Base-by-base conservation (phyloP, 192 early-diverging fungal genomes). In the Globomyces pollinis-pini region DNA sequence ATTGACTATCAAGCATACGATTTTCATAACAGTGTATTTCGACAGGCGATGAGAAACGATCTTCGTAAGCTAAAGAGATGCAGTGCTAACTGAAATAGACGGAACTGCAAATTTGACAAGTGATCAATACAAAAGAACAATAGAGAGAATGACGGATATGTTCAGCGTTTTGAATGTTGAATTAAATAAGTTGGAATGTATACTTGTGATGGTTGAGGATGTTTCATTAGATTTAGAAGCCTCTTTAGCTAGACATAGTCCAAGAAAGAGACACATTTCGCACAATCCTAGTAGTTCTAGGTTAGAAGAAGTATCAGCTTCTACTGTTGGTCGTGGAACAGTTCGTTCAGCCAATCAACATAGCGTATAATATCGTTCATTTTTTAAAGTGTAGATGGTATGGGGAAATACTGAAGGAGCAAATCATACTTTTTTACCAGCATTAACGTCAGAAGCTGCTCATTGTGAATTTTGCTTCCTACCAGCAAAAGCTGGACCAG, bases 61-160 rank as follows among this genome's bases (percentile, higher is more conserved):
- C 45, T 71, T 44, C 38, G 68, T 70, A 61, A 33, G 29, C 24
- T 4, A n/a, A n/a, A n/a, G n/a, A n/a, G n/a, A 18, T 30, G 20
- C 18, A 4, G 5, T 38, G 13, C 12, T 61, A 38, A 43, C 51
- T 4, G 9, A n/a, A n/a, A 24, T 47, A 71, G 62, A 66, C 29
- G 75, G 72, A 3, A 75, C 67, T 12, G n/a, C 49, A n/a, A 60
- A 72, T 32, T 26, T 77, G 11, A 77, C 75, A 3, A 66, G 65
- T 3, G 49, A 57, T 7, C 72, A 77, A 57, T 65, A 76, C 36
- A 60, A 50, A 13, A 53, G 76, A 38, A 72, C 63, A 16, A 64
- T 64, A 0, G 76, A 78, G 57, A 54, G 76, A 16, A 50, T 79
- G 6, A 68, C 67, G 15, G 76, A 78, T 52, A 62, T 78, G 65